Evolutionary conservation across 225 moss, liverwort and hornwort species (phyloP), one percentile per base, ranked within the genome.

Genomic region (Polytrichum formosum): DNA sequence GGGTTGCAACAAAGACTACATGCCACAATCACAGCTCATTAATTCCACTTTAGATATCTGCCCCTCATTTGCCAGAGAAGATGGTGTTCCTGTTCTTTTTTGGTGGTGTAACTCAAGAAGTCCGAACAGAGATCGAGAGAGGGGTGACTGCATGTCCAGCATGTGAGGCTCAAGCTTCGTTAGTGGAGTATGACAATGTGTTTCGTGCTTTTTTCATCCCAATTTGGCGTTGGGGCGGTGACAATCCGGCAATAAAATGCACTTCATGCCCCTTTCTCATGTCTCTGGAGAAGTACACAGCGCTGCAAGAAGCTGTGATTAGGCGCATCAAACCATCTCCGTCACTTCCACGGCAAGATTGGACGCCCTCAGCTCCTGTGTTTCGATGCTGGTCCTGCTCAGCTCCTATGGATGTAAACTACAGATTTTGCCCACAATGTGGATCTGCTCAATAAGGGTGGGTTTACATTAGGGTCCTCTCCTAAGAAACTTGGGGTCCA

Each of bases 161-260:
- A 37, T 96, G 93, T 63, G 74, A 64, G 62, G 83, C 80, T 0
- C 69, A 76, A 55, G 91, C 91, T 2, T 75, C 86, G 7, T 63
- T 91, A 5, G 93, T 93, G 35, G 90, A 93, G 76, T 96, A 91
- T 31, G 91, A 91, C 71, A 85, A 88, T 16, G 93, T 93, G 66
- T 85, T 91, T 64, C 80, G 85, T 54, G 72, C 85, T 0, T 96
- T 90, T 64, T 84, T 91, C 80, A 28, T 92, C 7, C 90, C 87
- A 4, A 66, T 92, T 46, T 92, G 89, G 88, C 82, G 86, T 64
- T 89, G 81, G 87, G 74, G 79, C 9, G 90, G 90, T 27, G 73
- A 77, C 4, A 91, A 82, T 59, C 92, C 92, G 0, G 90, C 86
- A 20, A 67, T 95, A 1, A 75, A 78, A 29, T 95, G 95, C 76